Percentiles rank a stretch among this genome's conserved stretches.
Conservation (phyloP, 169 alveolate genomes). For the Plasmodium vinckei region DNA sequence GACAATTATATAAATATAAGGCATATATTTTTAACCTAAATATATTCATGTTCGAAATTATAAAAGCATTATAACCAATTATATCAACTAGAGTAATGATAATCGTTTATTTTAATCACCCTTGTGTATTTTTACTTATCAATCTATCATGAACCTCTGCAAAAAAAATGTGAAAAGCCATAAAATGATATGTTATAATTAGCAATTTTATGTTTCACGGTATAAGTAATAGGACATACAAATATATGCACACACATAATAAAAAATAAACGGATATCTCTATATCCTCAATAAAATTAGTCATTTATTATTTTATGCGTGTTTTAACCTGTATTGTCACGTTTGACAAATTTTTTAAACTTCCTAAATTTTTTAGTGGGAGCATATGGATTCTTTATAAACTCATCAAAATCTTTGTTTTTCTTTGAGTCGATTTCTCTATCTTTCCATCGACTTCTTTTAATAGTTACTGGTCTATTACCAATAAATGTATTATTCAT, state of each 20-base stretch:
- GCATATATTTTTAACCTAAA: no score
- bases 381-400: conserved; percentile 76
- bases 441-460: conserved; percentile 95
- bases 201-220: neutral
- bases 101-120: neutral
- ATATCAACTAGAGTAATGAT: no score
- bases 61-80: no score
- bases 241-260: conserved; percentile 1
- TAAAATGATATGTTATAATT: neutral
- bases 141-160: conserved; percentile 69
- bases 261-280: no score
- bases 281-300: no score
- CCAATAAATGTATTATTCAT: conserved; percentile 97
- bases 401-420: conserved; percentile 80
- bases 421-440: conserved; percentile 89
- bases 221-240: neutral
- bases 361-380: conserved; percentile 83
- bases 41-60: no score
- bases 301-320: neutral
- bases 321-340: conserved; percentile 82
- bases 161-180: neutral
- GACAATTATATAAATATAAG: no score
- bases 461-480: conserved; percentile 94
- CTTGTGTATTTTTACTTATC: conserved; percentile 38
- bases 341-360: conserved; percentile 81